phyloP scores from a whole-genome alignment of 2,329 filamentous ascomycete species.

The Alternaria novae-zelandiae region DNA sequence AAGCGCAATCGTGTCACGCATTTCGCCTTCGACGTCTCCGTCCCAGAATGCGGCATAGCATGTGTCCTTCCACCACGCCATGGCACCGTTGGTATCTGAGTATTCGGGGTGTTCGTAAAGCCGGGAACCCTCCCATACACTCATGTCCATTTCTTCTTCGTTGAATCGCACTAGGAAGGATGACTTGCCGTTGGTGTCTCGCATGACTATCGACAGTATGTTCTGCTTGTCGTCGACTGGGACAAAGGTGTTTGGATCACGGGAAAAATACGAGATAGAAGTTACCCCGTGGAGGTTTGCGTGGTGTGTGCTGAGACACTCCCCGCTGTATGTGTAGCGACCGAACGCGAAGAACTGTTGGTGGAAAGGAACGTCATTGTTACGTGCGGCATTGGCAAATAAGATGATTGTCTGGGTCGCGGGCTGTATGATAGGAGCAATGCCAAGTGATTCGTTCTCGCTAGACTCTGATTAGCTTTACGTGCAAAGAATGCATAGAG shows the following conservation, averaged over 20 bases:
- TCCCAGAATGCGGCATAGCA: slow-evolving; percentile 2
- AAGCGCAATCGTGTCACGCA: neutral
- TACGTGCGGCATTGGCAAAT: neutral
- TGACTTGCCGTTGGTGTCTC: no score
- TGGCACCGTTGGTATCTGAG: neutral
- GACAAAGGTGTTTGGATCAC: neutral
- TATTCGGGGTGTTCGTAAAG: neutral
- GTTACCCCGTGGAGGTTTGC: neutral
- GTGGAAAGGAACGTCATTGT: neutral
- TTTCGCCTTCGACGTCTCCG: neutral
- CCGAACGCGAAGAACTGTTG: neutral
- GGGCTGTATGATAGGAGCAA: slow-evolving; percentile 18
- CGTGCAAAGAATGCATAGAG: neutral
- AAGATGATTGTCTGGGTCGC: slow-evolving; percentile 18
- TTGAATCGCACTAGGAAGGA: slow-evolving; percentile 18
- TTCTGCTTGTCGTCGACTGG: slow-evolving; percentile 4
- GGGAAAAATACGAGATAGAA: neutral
- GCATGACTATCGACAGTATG: neutral
- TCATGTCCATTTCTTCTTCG: slow-evolving; percentile 16
- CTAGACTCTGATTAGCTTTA: slow-evolving; percentile 2
- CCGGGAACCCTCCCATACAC: neutral
- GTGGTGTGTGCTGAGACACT: neutral
- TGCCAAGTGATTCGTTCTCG: neutral
- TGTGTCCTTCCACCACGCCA: slow-evolving; percentile 26
- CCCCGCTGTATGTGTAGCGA: slow-evolving; percentile 22